These are phyloP conservation scores for Calonectria honghensis DNA, from an alignment of 2,329 filamentous ascomycete species.

Conservation along the genomic window DNA sequence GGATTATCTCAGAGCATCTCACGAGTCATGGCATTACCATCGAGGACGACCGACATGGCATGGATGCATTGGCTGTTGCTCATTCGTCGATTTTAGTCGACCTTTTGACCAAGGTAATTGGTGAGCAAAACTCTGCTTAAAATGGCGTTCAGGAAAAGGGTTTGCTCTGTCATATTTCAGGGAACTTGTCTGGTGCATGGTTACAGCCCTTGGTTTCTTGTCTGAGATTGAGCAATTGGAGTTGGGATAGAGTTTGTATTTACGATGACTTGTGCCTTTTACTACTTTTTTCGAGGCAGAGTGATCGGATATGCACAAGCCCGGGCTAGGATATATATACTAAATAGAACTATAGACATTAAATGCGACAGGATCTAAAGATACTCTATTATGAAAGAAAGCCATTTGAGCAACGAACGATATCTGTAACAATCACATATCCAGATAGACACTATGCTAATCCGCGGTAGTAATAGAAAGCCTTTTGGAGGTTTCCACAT, in stretches of 20 bases:
- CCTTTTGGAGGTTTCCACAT: neutral
- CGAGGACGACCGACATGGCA: neutral
- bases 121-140: neutral
- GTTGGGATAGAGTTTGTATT: neutral
- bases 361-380: too few relatives aligned
- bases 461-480: neutral
- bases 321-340: too few relatives aligned
- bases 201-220: neutral
- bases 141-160: neutral
- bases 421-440: too few relatives aligned
- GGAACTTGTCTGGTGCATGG: neutral
- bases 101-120: neutral
- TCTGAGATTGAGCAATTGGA: neutral
- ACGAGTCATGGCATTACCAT: neutral
- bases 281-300: too few relatives aligned
- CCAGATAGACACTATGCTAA: neutral
- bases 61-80: neutral
- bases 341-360: too few relatives aligned
- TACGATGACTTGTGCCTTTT: too few relatives aligned
- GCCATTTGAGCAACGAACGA: too few relatives aligned
- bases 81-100: neutral
- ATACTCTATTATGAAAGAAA: too few relatives aligned
- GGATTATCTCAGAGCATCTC: neutral
- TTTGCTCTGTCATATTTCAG: neutral
- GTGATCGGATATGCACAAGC: too few relatives aligned